These are phyloP conservation scores for Aspergillus terreus DNA, from an alignment of 2,329 filamentous ascomycete genomes.

Conservation along the genomic window DNA sequence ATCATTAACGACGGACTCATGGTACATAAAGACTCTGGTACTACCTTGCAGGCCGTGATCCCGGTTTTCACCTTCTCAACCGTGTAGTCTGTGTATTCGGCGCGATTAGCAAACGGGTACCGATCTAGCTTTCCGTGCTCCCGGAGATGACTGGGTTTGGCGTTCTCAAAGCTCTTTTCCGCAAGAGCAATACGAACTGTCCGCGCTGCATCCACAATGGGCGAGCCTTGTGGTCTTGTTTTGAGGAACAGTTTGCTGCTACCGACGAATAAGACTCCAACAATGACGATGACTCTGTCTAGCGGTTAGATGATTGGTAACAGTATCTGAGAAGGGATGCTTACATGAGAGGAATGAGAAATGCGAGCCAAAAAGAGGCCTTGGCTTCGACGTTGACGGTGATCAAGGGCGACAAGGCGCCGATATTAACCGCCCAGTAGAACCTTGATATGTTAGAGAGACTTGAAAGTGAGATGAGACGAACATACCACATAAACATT, in stretches of 20 bases:
- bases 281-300: slow-evolving; percentile 38
- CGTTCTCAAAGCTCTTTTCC: slow-evolving; percentile 16
- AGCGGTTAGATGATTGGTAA: slow-evolving; percentile 40
- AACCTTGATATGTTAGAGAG: slow-evolving; percentile 22
- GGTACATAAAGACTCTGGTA: neutral
- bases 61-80: slow-evolving; percentile 62
- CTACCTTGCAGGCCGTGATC: slow-evolving; percentile 56
- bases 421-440: slow-evolving; percentile 64
- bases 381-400: slow-evolving; percentile 57
- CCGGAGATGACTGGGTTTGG: slow-evolving; percentile 12
- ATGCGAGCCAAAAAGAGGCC: slow-evolving; percentile 60
- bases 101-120: slow-evolving; percentile 18
- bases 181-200: slow-evolving; percentile 16
- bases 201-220: slow-evolving; percentile 51
- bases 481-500: slow-evolving; percentile 63
- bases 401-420: slow-evolving; percentile 52
- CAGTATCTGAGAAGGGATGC: neutral
- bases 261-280: slow-evolving; percentile 47
- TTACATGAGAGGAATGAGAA: slow-evolving; percentile 49
- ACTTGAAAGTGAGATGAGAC: neutral
- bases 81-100: slow-evolving; percentile 50
- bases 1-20: neutral
- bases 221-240: slow-evolving; percentile 49
- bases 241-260: slow-evolving; percentile 23
- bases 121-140: slow-evolving; percentile 13